phyloP scores from a whole-genome alignment of 257 asterid genomes.

The Ballota nigra region DNA sequence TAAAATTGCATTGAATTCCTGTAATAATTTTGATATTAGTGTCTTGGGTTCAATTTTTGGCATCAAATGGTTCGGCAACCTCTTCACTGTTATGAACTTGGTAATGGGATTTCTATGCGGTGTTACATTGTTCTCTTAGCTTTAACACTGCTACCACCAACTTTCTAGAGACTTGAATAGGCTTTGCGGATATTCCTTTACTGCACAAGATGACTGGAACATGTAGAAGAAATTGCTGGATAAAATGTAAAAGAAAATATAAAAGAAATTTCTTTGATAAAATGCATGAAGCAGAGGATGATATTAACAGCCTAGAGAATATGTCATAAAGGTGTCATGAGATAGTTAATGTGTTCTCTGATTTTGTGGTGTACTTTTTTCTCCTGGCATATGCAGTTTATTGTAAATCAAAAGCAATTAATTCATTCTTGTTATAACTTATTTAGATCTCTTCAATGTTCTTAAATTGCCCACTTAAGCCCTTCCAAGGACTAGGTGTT shows the following conservation, averaged over 20 bases:
- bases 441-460: background rate
- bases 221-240: background rate
- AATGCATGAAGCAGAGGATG: background rate
- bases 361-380: background rate
- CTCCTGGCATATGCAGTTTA: background rate
- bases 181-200: background rate
- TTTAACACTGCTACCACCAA: background rate
- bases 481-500: background rate
- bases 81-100: constrained; percentile 19
- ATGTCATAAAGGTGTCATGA: constrained; percentile 2
- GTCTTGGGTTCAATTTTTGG: constrained; percentile 6
- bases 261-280: background rate
- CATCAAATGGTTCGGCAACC: background rate
- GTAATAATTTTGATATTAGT: background rate
- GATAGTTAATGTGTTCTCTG: background rate
- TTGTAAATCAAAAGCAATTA: background rate
- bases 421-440: background rate
- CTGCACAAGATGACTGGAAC: background rate
- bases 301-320: background rate
- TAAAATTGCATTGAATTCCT: background rate
- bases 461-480: background rate
- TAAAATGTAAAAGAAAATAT: background rate
- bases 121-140: background rate
- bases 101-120: background rate
- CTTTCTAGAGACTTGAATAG: background rate